Conservation (phyloP, 1,284 basidiomycete genomes). For the Somion occarium region DNA sequence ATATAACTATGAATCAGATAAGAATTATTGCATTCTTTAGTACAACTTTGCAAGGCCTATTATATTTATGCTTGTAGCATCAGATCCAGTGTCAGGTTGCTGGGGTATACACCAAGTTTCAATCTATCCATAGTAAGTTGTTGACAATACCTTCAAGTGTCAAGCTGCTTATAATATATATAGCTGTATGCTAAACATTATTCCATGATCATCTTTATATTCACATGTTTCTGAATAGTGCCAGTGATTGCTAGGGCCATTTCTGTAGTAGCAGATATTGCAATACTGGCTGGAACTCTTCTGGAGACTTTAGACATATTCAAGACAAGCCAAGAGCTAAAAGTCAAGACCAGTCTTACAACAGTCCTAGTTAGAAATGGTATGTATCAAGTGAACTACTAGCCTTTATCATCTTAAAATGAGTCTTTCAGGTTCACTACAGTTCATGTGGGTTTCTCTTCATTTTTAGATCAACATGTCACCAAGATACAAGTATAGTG, state of each 20-base stretch:
- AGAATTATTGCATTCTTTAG: too few species aligned
- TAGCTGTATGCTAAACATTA: background rate
- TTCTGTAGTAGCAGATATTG: background rate
- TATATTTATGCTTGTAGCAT: background rate
- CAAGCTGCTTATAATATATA: background rate
- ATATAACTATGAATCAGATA: too few species aligned
- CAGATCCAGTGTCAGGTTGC: background rate
- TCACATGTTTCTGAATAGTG: background rate
- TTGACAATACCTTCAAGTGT: background rate
- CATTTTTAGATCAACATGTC: too few species aligned
- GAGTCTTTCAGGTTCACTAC: background rate
- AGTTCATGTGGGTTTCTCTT: background rate
- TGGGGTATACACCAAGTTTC: too few species aligned
- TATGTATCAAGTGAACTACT: background rate
- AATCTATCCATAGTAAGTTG: background rate
- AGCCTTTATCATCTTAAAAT: too few species aligned
- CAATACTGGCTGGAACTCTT: background rate
- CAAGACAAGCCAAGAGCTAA: background rate
- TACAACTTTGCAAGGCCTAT: background rate
- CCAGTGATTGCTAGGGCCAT: background rate
- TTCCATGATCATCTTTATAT: background rate
- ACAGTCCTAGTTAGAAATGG: background rate
- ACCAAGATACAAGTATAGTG: background rate
- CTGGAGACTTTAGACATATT: background rate
- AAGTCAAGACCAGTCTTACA: background rate